phyloP scores from a whole-genome alignment of 83 land plant species.

The Picea abies region DNA sequence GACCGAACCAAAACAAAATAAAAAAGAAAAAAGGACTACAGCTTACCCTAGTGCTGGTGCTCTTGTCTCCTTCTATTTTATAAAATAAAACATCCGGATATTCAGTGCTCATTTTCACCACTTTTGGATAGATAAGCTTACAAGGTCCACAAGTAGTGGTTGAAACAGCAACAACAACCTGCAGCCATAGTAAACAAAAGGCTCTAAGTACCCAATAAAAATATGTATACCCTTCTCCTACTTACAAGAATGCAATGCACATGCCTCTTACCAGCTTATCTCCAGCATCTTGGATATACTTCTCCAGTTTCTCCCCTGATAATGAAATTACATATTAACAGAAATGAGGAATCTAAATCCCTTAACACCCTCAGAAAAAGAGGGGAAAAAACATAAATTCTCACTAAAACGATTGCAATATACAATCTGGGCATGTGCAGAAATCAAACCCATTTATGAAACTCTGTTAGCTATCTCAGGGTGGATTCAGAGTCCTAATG shows the following conservation, averaged over 20 bases:
- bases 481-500: too few relatives aligned
- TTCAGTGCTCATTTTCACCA: conserved; percentile 46
- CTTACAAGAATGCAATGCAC: not conserved
- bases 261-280: conserved; percentile 16
- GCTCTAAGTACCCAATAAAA: not conserved
- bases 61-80: conserved; percentile 45
- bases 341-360: not conserved
- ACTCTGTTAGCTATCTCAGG: not conserved
- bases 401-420: not conserved
- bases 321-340: not conserved
- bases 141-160: conserved; percentile 57
- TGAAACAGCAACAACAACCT: conserved; percentile 47
- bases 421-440: not conserved
- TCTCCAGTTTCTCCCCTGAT: conserved; percentile 9
- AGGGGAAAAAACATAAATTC: not conserved
- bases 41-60: conserved; percentile 36
- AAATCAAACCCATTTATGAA: not conserved
- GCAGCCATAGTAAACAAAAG: conserved; percentile 8
- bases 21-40: not conserved
- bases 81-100: conserved; percentile 45
- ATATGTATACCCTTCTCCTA: not conserved
- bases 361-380: not conserved
- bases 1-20: not conserved
- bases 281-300: not conserved
- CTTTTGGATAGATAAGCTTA: conserved; percentile 44